Evolutionary conservation across 2,329 filamentous ascomycete species (phyloP).

Genomic region (Fusarium nematophilum): DNA sequence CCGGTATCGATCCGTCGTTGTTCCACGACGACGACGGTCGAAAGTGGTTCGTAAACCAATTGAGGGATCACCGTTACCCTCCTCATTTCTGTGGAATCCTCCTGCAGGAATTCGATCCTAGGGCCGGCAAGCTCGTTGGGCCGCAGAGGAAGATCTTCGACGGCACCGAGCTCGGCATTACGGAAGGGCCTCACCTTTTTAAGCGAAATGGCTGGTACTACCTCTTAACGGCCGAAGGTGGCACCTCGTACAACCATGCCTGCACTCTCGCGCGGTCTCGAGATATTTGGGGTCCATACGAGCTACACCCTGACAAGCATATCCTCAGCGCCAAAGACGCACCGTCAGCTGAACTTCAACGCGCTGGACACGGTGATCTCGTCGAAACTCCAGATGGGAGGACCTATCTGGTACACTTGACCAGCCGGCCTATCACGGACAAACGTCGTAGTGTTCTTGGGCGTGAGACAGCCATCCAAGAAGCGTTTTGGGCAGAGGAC

Average conservation of each 20-base stretch:
- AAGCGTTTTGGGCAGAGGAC: constrained; percentile 66
- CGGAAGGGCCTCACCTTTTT: constrained; percentile 69
- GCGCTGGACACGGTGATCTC: constrained; percentile 64
- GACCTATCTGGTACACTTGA: constrained; percentile 65
- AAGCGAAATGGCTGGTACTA: constrained; percentile 69
- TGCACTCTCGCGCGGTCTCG: constrained; percentile 67
- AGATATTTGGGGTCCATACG: constrained; percentile 70
- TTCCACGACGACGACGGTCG: constrained; percentile 67
- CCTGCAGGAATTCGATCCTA: constrained; percentile 66
- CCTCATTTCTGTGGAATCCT: constrained; percentile 66
- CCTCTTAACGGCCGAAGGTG: constrained; percentile 68
- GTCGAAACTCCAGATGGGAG: constrained; percentile 64
- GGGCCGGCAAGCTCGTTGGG: constrained; percentile 63
- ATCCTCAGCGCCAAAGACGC: constrained; percentile 64
- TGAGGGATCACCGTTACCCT: constrained; percentile 63
- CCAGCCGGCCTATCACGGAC: constrained; percentile 62
- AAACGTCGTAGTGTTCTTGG: constrained; percentile 64
- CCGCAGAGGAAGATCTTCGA: constrained; percentile 64
- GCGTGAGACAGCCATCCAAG: constrained; percentile 67
- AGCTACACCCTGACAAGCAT: constrained; percentile 66
- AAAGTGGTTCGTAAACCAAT: constrained; percentile 68
- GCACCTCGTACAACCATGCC: constrained; percentile 70
- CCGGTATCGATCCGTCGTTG: constrained; percentile 70
- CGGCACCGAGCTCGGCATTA: constrained; percentile 64
- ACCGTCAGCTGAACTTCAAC: constrained; percentile 61